These are phyloP conservation scores for Saccharomyces hybrid DNA, from an alignment of 1,139 yeast species.

Conservation along the genomic window DNA sequence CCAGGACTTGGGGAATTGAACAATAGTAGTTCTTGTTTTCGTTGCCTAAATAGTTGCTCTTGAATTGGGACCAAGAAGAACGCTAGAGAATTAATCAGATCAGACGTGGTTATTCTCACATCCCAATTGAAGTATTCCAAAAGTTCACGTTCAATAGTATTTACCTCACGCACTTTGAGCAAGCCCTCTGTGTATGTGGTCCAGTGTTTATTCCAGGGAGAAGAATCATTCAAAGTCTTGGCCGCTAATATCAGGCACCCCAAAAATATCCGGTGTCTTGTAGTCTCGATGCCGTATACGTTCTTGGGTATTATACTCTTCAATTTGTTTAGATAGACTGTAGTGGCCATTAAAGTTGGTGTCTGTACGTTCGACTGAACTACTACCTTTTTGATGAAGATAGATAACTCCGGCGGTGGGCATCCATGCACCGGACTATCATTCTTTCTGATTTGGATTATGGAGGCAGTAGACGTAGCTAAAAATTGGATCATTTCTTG, in stretches of 20 bases:
- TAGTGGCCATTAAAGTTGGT: slow-evolving; percentile 87
- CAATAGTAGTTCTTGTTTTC: slow-evolving; percentile 12
- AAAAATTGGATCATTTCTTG: slow-evolving; percentile 74
- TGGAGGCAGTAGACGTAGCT: slow-evolving; percentile 73
- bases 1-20: slow-evolving; percentile 16
- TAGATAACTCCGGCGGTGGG: slow-evolving; percentile 37
- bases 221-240: slow-evolving; percentile 82
- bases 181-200: slow-evolving; percentile 82
- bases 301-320: slow-evolving; percentile 75
- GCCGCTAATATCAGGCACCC: slow-evolving; percentile 87
- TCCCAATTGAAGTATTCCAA: slow-evolving; percentile 82
- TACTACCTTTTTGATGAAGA: slow-evolving; percentile 68
- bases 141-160: slow-evolving; percentile 84
- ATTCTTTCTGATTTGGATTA: slow-evolving; percentile 50
- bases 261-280: slow-evolving; percentile 85
- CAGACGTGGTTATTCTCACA: slow-evolving; percentile 59
- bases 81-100: slow-evolving; percentile 58
- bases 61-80: slow-evolving; percentile 76
- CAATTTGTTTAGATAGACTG: slow-evolving; percentile 77
- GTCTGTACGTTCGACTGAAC: slow-evolving; percentile 89
- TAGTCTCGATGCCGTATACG: slow-evolving; percentile 89
- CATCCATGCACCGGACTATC: slow-evolving; percentile 6
- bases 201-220: slow-evolving; percentile 96
- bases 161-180: slow-evolving; percentile 68
- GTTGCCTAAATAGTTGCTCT: slow-evolving; percentile 18